These are phyloP conservation scores for Rhizopus microsporus DNA, from an alignment of 371 early-diverging fungal species.

Conservation along the genomic window DNA sequence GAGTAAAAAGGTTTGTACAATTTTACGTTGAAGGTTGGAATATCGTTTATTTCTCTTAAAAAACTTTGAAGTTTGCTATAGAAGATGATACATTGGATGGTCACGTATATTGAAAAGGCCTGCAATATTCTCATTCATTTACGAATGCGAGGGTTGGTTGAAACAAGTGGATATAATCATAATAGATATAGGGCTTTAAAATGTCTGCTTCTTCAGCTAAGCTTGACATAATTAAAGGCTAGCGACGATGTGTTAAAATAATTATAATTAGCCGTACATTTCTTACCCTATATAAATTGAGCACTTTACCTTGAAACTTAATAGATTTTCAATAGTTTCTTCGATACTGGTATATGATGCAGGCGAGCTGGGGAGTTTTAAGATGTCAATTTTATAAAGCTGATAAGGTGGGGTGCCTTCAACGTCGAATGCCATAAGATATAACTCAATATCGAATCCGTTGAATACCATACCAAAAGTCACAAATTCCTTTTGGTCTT, in stretches of 20 bases:
- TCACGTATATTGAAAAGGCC: too few relatives aligned
- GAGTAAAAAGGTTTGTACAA: too few relatives aligned
- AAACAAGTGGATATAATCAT: too few relatives aligned
- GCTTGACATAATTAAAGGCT: too few relatives aligned
- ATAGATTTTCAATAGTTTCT: constrained; percentile 19
- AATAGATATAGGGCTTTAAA: too few relatives aligned
- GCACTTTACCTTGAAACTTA: constrained; percentile 25
- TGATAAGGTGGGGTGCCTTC: constrained; percentile 14
- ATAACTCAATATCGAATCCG: constrained; percentile 19
- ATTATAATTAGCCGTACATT: constrained; percentile 14
- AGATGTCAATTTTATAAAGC: constrained; percentile 17
- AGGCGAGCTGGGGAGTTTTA: constrained; percentile 17
- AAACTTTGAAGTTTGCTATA: too few relatives aligned
- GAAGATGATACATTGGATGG: too few relatives aligned
- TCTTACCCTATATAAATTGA: constrained; percentile 18
- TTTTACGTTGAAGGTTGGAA: too few relatives aligned
- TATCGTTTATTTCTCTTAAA: too few relatives aligned
- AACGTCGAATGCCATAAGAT: constrained; percentile 19
- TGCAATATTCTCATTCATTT: too few relatives aligned
- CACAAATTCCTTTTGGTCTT: constrained; percentile 18
- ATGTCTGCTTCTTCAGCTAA: too few relatives aligned
- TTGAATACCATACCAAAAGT: constrained; percentile 21
- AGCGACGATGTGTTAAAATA: constrained; percentile 18
- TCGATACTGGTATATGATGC: constrained; percentile 18
- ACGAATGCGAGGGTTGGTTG: too few relatives aligned